A percentile compares a stretch with the other conserved stretches of the same genome.
Conservation (phyloP, 2,329 filamentous ascomycete species). For the Gaeumannomyces sp. region DNA sequence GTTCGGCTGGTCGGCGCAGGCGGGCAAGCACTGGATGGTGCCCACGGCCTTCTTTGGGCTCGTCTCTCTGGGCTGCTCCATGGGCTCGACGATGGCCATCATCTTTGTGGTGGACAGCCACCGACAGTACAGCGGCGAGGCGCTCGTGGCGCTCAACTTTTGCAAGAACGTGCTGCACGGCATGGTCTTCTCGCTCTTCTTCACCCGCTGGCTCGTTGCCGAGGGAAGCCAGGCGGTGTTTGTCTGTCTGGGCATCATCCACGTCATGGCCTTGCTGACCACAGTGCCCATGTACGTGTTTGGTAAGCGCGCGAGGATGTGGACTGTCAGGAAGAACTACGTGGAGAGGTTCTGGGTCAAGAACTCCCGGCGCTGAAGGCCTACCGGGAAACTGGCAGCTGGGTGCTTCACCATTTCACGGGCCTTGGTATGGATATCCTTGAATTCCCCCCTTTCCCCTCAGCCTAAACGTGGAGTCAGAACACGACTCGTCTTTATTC, state of each 20-base stretch:
- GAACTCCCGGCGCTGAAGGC: neutral
- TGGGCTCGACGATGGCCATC: slow-evolving; percentile 86
- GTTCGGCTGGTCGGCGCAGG: slow-evolving; percentile 85
- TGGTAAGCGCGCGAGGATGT: slow-evolving; percentile 87
- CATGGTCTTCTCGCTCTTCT: slow-evolving; percentile 81
- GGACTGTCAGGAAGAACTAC: slow-evolving; percentile 74
- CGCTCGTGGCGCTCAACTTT: slow-evolving; percentile 89
- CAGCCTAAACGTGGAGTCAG: too few relatives aligned
- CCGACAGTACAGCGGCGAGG: slow-evolving; percentile 87
- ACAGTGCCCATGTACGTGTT: slow-evolving; percentile 92
- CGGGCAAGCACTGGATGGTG: slow-evolving; percentile 76
- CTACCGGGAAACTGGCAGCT: neutral
- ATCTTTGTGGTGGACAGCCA: slow-evolving; percentile 94
- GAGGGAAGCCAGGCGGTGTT: slow-evolving; percentile 76
- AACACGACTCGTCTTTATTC: too few relatives aligned
- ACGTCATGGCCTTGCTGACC: slow-evolving; percentile 65
- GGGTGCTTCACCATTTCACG: too few relatives aligned
- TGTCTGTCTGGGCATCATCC: slow-evolving; percentile 77
- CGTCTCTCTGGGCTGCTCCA: slow-evolving; percentile 83
- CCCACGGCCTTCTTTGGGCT: slow-evolving; percentile 91
- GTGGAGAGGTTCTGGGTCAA: neutral
- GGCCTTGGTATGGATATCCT: too few relatives aligned
- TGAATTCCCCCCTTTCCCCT: too few relatives aligned
- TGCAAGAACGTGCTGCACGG: slow-evolving; percentile 92
- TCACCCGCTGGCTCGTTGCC: slow-evolving; percentile 71